phyloP scores from a whole-genome alignment of 2,329 filamentous ascomycete genomes.

The Alternaria sp. region DNA sequence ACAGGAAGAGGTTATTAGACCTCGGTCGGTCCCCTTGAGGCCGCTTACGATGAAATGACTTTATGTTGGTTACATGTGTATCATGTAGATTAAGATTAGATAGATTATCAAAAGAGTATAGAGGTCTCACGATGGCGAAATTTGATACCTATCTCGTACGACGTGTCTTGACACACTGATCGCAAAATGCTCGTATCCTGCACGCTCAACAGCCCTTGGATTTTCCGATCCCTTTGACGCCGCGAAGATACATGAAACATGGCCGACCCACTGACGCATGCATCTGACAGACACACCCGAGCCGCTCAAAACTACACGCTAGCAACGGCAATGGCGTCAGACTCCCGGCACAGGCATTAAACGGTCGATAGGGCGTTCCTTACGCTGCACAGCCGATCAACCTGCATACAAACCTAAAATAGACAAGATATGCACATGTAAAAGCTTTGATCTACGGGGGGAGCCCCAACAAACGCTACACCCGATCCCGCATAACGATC shows the following conservation, averaged over 20 bases:
- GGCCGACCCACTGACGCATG: background rate
- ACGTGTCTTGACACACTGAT: background rate
- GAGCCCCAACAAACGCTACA: background rate
- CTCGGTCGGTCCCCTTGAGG: background rate
- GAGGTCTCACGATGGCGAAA: background rate
- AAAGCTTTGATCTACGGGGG: background rate
- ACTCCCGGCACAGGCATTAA: background rate
- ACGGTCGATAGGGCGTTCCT: slow-evolving; percentile 7
- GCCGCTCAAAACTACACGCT: background rate
- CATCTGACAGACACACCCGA: background rate
- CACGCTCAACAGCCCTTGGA: background rate
- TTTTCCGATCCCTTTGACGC: background rate
- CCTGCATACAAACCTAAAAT: background rate
- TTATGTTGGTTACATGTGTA: background rate
- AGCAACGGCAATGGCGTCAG: slow-evolving; percentile 1
- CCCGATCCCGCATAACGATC: background rate
- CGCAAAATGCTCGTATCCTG: background rate
- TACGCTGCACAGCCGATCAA: background rate
- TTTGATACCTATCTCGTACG: background rate
- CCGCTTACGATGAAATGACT: background rate
- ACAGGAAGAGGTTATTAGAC: slow-evolving; percentile 19
- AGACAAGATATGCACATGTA: background rate
- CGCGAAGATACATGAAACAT: background rate
- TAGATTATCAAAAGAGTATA: background rate
- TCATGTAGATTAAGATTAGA: background rate